phyloP scores from a whole-genome alignment of 768 basidiomycete species.

The Amanita rimosa region DNA sequence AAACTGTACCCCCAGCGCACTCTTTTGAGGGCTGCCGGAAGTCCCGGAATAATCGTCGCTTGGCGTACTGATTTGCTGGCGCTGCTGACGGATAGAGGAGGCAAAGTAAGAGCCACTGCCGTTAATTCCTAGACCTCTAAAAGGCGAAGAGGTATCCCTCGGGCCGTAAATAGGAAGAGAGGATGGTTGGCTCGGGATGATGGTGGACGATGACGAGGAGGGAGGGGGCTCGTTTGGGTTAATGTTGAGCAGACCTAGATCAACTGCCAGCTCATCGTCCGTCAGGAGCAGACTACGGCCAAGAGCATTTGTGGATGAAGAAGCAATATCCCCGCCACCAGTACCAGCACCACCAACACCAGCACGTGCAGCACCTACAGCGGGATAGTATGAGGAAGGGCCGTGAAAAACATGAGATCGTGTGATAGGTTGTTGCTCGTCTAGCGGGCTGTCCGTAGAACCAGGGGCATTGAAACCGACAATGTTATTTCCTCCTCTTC shows the following conservation, averaged over 20 bases:
- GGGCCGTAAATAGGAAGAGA: slow-evolving; percentile 72
- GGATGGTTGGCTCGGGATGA: slow-evolving; percentile 55
- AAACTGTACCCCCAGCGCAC: slow-evolving; percentile 4
- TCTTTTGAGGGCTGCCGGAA: slow-evolving; percentile 1
- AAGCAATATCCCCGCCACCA: background rate
- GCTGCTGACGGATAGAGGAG: slow-evolving; percentile 8
- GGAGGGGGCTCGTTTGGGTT: slow-evolving; percentile 28
- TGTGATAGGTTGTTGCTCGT: slow-evolving; percentile 17
- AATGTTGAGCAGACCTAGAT: slow-evolving; percentile 54
- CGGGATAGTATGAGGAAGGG: background rate
- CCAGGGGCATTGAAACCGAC: slow-evolving; percentile 61
- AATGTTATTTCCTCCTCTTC: slow-evolving; percentile 36
- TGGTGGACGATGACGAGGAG: slow-evolving; percentile 32
- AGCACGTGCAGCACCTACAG: slow-evolving; percentile 1
- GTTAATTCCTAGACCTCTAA: slow-evolving; percentile 42
- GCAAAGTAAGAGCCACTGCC: slow-evolving; percentile 16
- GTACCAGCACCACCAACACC: background rate
- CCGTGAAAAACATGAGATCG: slow-evolving; percentile 8
- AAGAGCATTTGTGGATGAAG: slow-evolving; percentile 16
- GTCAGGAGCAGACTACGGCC: slow-evolving; percentile 45
- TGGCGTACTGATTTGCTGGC: slow-evolving; percentile 9
- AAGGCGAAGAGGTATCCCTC: slow-evolving; percentile 39
- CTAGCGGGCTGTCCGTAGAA: slow-evolving; percentile 28
- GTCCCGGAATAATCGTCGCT: slow-evolving; percentile 1
- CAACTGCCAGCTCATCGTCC: slow-evolving; percentile 73